phyloP scores from a whole-genome alignment of 23 red algal genomes.

The Gracilaria domingensis region DNA sequence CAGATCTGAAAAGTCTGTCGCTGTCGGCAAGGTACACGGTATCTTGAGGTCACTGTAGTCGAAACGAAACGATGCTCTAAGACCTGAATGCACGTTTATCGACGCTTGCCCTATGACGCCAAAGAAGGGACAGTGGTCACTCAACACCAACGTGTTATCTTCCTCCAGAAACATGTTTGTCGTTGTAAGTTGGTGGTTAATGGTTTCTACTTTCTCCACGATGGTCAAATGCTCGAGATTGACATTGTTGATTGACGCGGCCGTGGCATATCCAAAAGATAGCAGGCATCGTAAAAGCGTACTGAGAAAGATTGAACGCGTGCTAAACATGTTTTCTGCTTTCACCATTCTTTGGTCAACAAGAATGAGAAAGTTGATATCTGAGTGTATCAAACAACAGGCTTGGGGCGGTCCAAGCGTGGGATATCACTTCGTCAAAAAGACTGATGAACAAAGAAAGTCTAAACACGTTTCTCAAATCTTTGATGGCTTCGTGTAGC shows the following conservation, averaged over 20 bases:
- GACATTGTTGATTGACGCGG: not conserved
- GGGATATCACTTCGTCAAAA: no score
- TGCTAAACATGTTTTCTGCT: not conserved
- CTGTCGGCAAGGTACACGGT: not conserved
- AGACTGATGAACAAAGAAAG: no score
- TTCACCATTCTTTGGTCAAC: not conserved
- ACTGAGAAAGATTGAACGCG: not conserved
- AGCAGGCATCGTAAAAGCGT: not conserved
- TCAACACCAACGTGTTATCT: slow-evolving; percentile 8
- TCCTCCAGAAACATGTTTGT: not conserved
- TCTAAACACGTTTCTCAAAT: no score
- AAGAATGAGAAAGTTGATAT: no score
- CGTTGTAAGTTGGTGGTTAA: not conserved
- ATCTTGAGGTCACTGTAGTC: slow-evolving; percentile 6
- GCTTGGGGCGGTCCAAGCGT: no score
- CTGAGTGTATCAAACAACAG: no score
- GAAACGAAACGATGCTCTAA: not conserved
- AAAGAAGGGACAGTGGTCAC: not conserved
- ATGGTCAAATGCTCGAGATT: not conserved
- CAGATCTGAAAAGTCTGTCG: not conserved
- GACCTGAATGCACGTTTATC: not conserved
- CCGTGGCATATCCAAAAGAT: not conserved
- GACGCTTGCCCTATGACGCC: not conserved
- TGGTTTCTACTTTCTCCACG: not conserved
- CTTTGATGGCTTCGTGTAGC: no score